Conservation (phyloP, 2,329 filamentous ascomycete genomes). For the Aspergillus sp. region DNA sequence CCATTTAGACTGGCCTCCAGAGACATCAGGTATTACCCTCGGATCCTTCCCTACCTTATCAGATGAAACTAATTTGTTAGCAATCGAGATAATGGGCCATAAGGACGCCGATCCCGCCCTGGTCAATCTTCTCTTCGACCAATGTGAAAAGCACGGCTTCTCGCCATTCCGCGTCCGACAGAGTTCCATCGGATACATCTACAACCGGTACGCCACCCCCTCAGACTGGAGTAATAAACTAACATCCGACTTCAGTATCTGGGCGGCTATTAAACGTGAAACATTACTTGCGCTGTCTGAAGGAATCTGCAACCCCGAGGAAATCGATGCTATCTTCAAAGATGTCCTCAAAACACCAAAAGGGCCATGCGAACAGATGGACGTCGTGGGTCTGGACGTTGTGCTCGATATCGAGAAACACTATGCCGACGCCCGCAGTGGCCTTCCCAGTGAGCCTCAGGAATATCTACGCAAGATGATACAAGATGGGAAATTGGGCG, state of each 20-base stretch:
- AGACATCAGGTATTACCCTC: background rate
- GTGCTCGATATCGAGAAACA: constrained; percentile 25
- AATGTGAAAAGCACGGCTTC: constrained; percentile 35
- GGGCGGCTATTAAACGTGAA: background rate
- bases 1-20: background rate
- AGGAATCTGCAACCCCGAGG: constrained; percentile 35
- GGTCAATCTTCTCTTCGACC: constrained; percentile 29
- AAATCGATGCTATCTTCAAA: constrained; percentile 41
- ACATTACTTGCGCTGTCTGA: constrained; percentile 18
- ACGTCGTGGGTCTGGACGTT: constrained; percentile 42
- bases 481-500: background rate
- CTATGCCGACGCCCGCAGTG: background rate
- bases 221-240: background rate
- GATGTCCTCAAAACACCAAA: constrained; percentile 35
- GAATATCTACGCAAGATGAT: background rate
- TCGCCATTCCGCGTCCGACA: constrained; percentile 37
- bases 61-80: background rate
- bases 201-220: background rate
- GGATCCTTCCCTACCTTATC: background rate
- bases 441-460: background rate
- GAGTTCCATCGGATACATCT: constrained; percentile 40
- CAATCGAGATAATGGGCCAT: background rate
- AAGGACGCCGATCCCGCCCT: constrained; percentile 1
- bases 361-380: constrained; percentile 43
- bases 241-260: background rate